Conservation (phyloP, 352 stramenopile species). For the Globisporangium polare region DNA sequence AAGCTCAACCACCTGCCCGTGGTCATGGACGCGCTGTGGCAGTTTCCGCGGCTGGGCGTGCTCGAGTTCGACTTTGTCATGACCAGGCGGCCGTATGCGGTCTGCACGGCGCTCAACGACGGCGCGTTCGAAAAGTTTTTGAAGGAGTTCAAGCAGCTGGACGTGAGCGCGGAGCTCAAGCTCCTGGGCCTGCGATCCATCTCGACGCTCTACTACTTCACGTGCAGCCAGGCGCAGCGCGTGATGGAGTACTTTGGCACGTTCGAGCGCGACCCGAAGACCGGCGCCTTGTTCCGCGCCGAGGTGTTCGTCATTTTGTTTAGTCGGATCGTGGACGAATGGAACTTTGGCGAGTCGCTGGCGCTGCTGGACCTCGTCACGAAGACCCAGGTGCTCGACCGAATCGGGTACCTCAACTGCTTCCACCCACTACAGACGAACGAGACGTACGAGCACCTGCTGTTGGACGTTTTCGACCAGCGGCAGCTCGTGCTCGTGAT, state of each 20-base stretch:
- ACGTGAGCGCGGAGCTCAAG: conserved; percentile 57
- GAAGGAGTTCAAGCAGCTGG: conserved; percentile 75
- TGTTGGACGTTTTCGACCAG: conserved; percentile 46
- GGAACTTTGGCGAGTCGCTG: conserved; percentile 60
- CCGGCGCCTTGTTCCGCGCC: conserved; percentile 47
- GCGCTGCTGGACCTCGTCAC: conserved; percentile 60
- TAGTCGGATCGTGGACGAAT: conserved; percentile 61
- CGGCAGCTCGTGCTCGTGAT: conserved; percentile 53
- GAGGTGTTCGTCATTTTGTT: conserved; percentile 77
- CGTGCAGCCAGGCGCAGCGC: conserved; percentile 58
- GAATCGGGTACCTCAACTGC: conserved; percentile 54
- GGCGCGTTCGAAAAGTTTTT: conserved; percentile 68
- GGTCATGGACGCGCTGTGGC: conserved; percentile 45
- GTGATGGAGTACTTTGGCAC: conserved; percentile 80
- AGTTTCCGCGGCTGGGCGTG: conserved; percentile 59
- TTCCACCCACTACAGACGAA: conserved; percentile 58
- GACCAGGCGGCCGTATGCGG: conserved; percentile 44
- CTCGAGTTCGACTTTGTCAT: conserved; percentile 77
- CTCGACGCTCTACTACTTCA: conserved; percentile 71
- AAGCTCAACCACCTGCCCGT: conserved; percentile 55
- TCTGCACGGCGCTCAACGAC: conserved; percentile 61
- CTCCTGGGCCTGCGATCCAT: conserved; percentile 64
- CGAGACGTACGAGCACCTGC: conserved; percentile 48
- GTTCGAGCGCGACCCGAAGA: conserved; percentile 56
- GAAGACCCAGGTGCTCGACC: conserved; percentile 62